Percentiles rank a stretch among this genome's conserved stretches.
Conservation (phyloP, 2,329 filamentous ascomycete genomes). For the Phoma sp. region DNA sequence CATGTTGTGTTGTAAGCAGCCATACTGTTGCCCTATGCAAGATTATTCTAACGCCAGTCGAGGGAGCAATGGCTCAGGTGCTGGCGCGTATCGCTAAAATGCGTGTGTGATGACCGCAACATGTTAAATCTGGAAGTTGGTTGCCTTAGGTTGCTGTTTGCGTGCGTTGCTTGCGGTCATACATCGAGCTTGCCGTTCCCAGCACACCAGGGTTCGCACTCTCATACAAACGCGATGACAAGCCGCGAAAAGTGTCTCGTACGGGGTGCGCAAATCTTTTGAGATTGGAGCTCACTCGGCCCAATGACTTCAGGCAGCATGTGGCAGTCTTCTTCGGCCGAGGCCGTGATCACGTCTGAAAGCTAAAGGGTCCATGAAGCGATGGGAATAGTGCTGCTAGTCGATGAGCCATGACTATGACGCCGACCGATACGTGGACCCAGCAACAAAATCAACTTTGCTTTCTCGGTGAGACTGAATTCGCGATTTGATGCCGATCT, state of each 20-base stretch:
- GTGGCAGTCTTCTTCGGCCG: slow-evolving; percentile 31
- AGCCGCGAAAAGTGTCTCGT: slow-evolving; percentile 30
- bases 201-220: background rate
- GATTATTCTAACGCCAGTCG: slow-evolving; percentile 14
- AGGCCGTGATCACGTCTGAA: slow-evolving; percentile 16
- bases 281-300: slow-evolving; percentile 22
- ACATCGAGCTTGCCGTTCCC: background rate
- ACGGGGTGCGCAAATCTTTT: slow-evolving; percentile 12
- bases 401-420: slow-evolving; percentile 30
- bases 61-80: slow-evolving; percentile 1
- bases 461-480: background rate
- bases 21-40: slow-evolving; percentile 22
- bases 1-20: slow-evolving; percentile 26
- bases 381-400: slow-evolving; percentile 27
- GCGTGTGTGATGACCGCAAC: background rate
- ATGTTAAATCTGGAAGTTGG: too few species aligned
- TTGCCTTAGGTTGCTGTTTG: slow-evolving; percentile 1
- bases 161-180: background rate
- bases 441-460: background rate
- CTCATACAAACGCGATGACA: slow-evolving; percentile 11
- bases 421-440: slow-evolving; percentile 14
- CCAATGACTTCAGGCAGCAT: slow-evolving; percentile 18
- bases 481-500: slow-evolving; percentile 4
- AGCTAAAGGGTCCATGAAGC: slow-evolving; percentile 9
- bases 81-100: background rate